phyloP scores from a whole-genome alignment of 768 basidiomycete species.

The Tricholoma furcatifolium region DNA sequence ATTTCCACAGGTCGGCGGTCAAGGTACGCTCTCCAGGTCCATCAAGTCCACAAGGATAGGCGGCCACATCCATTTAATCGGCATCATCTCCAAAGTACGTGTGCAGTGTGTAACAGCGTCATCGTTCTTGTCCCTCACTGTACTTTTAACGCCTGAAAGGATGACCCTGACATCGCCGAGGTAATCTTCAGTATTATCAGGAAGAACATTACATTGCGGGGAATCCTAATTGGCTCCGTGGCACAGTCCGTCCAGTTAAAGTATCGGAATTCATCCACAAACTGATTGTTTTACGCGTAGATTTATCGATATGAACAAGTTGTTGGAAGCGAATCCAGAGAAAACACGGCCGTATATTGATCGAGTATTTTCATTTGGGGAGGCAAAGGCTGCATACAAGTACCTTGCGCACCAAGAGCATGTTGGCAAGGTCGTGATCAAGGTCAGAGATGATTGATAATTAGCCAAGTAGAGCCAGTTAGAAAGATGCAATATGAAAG shows the following conservation, averaged over 20 bases:
- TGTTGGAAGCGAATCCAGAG: slow-evolving; percentile 40
- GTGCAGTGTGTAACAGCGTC: no score
- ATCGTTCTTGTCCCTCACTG: no score
- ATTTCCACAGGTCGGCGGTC: neutral
- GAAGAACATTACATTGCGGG: slow-evolving; percentile 43
- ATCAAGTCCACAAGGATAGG: neutral
- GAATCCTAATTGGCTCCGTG: slow-evolving; percentile 56
- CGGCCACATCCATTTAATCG: neutral
- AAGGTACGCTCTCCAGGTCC: neutral
- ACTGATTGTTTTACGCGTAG: slow-evolving; percentile 20
- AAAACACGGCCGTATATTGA: slow-evolving; percentile 51
- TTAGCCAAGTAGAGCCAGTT: no score
- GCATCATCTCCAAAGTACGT: neutral
- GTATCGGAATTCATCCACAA: neutral
- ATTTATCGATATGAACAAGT: slow-evolving; percentile 52
- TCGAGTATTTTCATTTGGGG: slow-evolving; percentile 56
- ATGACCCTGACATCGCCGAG: no score
- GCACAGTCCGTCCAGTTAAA: slow-evolving; percentile 41
- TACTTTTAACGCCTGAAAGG: no score
- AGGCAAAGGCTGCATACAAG: slow-evolving; percentile 50
- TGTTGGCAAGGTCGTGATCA: slow-evolving; percentile 62
- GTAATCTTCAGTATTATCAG: slow-evolving; percentile 25
- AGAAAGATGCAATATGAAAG: no score
- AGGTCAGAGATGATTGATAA: slow-evolving; percentile 27
- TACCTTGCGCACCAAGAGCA: slow-evolving; percentile 55